Evolutionary conservation across 257 asterid genomes (phyloP), one percentile per base, ranked within the genome.

Genomic region (Nicotiana knightiana): DNA sequence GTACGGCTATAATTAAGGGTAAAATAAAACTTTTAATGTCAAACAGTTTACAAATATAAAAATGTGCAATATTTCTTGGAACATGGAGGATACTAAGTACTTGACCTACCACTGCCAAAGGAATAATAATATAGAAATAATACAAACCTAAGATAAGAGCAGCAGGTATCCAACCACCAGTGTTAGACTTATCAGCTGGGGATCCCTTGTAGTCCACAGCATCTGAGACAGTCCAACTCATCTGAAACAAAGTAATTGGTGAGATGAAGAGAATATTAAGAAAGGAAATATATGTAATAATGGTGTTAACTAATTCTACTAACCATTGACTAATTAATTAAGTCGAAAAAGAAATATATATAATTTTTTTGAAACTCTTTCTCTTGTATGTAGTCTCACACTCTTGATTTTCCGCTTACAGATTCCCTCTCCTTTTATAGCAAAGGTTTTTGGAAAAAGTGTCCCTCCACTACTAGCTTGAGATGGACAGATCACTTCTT

Each of bases 111-210:
- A 17, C n/a, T 13, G n/a, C 18, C 58, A 17, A 35, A 13, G 48
- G 30, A 48, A 64, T 12, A 32, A 32, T 32, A 32, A 21, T 21
- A 21, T 21, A 21, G 24, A 0, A 32, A 3, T 32, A 16, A 68
- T 75, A 85, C 89, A 35, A 83, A 94, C 98, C 98, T 87, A 94
- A 89, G 81, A 93, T 90, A 43, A 92, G 93, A 28, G 97, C 96
- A 46, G 97, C 98, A 16, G 97, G 91, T 5, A 91, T 81, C 98
- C 98, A 94, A 32, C 98, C 97, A 8, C 98, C 98, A 32, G 98
- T 94, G 84, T 85, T 89, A 48, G 94, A 70, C 84, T 85, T 89
- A 26, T 92, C 94, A 79, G 97, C 97, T 0, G 97, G 95, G 26
- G 48, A 81, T 21, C 97, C 98, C 70, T 87, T 88, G 93, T 92